phyloP scores from a whole-genome alignment of 768 basidiomycete genomes.

The Lentinula edodes region DNA sequence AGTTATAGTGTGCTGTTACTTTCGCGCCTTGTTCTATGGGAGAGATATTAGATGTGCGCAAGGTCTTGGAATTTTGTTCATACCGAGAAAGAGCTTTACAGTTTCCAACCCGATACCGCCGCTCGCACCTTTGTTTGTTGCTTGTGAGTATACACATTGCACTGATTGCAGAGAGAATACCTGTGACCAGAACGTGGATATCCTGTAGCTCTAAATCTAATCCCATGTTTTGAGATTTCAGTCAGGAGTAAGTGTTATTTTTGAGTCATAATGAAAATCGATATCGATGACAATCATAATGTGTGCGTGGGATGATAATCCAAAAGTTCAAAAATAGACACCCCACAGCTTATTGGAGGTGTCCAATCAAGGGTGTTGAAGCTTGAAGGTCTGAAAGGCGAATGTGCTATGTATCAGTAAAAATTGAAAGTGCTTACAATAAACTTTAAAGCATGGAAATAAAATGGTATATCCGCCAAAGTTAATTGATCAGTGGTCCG shows the following conservation, averaged over 20 bases:
- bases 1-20: constrained; percentile 70
- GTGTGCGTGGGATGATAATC: no score
- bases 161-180: constrained; percentile 21
- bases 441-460: no score
- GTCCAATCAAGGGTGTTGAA: no score
- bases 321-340: no score
- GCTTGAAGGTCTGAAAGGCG: no score
- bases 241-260: not conserved
- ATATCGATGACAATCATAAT: no score
- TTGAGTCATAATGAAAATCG: not conserved
- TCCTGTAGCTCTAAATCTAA: constrained; percentile 49
- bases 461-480: no score
- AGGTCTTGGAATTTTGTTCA: constrained; percentile 8
- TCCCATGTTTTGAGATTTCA: not conserved
- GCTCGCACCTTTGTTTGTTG: constrained; percentile 50
- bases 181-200: constrained; percentile 68
- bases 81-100: constrained; percentile 49
- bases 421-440: no score
- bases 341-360: no score
- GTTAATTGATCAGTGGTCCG: not conserved
- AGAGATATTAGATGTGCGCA: not conserved
- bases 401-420: no score
- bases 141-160: not conserved
- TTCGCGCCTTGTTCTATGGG: constrained; percentile 59
- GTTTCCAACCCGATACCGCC: constrained; percentile 73